Percentiles rank a stretch among this genome's conserved stretches.
These are phyloP conservation scores for Tolypocladium cylindrosporum DNA, from an alignment of 2,329 filamentous ascomycete species.

Conservation along the genomic window DNA sequence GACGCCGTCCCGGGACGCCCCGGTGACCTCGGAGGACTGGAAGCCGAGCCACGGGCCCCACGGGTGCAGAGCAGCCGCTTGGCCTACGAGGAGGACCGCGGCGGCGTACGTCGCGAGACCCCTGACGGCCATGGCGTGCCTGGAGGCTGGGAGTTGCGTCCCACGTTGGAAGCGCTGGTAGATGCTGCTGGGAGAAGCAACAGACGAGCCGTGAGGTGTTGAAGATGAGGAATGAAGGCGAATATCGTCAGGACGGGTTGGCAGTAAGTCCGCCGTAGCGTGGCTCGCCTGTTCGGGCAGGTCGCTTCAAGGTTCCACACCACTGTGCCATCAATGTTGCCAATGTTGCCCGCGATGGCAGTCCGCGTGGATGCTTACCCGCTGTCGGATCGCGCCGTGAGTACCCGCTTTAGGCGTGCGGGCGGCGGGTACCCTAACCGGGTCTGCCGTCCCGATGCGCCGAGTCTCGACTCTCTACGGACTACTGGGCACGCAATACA, in stretches of 20 bases:
- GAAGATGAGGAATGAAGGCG: neutral
- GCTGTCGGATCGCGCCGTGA: neutral
- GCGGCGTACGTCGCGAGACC: neutral
- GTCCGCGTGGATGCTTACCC: neutral
- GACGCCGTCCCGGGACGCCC: neutral
- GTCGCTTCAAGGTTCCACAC: no score
- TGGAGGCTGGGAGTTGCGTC: neutral
- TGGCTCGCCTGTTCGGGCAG: no score
- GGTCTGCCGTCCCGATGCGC: neutral
- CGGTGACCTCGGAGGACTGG: neutral
- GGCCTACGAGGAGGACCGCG: neutral
- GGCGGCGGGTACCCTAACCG: neutral
- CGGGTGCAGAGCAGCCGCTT: neutral
- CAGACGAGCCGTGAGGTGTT: neutral
- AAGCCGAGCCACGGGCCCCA: neutral
- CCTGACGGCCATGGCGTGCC: neutral
- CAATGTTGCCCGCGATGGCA: no score
- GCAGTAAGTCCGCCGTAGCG: no score
- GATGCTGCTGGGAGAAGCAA: neutral
- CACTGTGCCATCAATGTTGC: no score
- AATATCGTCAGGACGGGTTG: neutral
- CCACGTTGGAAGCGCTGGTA: neutral
- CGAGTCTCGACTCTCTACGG: no score
- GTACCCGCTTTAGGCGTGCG: neutral
- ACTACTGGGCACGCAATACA: no score